Conservation (phyloP, 176 grass and related monocot species). For the Triticum turgidum region DNA sequence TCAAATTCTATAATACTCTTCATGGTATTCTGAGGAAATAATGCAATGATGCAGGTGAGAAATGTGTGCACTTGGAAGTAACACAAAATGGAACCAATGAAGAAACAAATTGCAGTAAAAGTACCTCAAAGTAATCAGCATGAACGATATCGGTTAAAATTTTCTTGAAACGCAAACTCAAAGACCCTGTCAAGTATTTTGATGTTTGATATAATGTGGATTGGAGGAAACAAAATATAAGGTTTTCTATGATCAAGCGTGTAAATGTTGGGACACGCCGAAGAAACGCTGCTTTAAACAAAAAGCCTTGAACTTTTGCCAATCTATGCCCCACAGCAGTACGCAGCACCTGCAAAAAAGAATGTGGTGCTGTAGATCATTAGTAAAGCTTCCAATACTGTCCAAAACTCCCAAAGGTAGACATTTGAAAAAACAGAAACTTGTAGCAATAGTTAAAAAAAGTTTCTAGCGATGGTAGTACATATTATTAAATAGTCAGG, state of each 20-base stretch:
- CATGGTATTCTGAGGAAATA: background rate
- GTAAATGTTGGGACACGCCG: conserved; percentile 74
- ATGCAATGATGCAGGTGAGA: background rate
- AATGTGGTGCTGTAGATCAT: background rate
- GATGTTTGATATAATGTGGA: conserved; percentile 76
- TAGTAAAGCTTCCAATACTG: too few relatives aligned
- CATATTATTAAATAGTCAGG: conserved; percentile 14
- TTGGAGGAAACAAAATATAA: conserved; percentile 88
- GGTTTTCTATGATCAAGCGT: conserved; percentile 77
- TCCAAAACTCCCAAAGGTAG: too few relatives aligned
- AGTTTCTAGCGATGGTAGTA: too few relatives aligned
- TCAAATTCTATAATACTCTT: too few relatives aligned
- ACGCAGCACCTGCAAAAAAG: conserved; percentile 65
- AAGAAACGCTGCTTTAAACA: conserved; percentile 92
- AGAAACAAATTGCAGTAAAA: conserved; percentile 4
- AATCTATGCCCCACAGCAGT: conserved; percentile 92
- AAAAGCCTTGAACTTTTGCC: conserved; percentile 31
- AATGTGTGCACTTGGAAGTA: background rate
- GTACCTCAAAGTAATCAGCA: conserved; percentile 93
- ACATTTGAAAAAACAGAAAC: too few relatives aligned
- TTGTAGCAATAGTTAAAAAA: too few relatives aligned
- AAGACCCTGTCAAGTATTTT: conserved; percentile 84
- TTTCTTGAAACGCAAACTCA: conserved; percentile 88
- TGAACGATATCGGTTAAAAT: conserved; percentile 86
- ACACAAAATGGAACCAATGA: background rate